These are phyloP conservation scores for Vicia sativa DNA, from an alignment of 306 rosid genomes.

Conservation along the genomic window DNA sequence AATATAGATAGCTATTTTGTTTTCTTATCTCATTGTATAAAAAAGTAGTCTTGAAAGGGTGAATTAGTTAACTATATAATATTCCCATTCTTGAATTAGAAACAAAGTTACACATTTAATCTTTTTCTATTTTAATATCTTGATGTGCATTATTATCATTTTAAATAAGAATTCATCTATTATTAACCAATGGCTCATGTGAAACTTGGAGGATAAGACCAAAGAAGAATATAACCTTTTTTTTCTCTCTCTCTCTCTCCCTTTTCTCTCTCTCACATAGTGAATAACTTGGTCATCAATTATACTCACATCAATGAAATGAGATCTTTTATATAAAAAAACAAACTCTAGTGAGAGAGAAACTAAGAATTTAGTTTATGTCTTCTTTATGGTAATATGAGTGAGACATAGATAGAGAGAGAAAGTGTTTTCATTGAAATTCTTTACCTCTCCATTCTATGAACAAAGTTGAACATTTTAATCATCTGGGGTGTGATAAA, in stretches of 20 bases:
- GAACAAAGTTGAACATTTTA: constrained; percentile 25
- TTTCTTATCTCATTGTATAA: not conserved
- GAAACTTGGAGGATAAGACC: constrained; percentile 34
- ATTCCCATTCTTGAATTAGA: constrained; percentile 14
- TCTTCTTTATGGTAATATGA: not conserved
- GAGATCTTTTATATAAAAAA: constrained; percentile 17
- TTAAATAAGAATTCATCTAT: not conserved
- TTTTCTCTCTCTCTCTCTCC: no score
- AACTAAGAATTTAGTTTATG: constrained; percentile 3
- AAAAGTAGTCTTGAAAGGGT: constrained; percentile 9
- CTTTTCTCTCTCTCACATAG: not conserved
- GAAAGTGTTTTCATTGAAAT: constrained; percentile 37
- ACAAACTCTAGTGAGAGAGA: constrained; percentile 35
- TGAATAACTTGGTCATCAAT: constrained; percentile 19
- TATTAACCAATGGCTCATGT: constrained; percentile 15
- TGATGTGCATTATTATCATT: constrained; percentile 20
- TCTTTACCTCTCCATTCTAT: constrained; percentile 47
- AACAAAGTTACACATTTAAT: constrained; percentile 1
- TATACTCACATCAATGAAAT: constrained; percentile 29
- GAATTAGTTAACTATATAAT: constrained; percentile 7
- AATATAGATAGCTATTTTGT: not conserved
- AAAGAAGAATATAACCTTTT: constrained; percentile 17
- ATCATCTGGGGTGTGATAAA: constrained; percentile 4
- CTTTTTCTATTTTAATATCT: not conserved
- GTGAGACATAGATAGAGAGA: not conserved